Percentiles rank a stretch among this genome's conserved stretches.
These are phyloP conservation scores for Fusarium sp. DNA, from an alignment of 2,329 filamentous ascomycete species.

Conservation along the genomic window DNA sequence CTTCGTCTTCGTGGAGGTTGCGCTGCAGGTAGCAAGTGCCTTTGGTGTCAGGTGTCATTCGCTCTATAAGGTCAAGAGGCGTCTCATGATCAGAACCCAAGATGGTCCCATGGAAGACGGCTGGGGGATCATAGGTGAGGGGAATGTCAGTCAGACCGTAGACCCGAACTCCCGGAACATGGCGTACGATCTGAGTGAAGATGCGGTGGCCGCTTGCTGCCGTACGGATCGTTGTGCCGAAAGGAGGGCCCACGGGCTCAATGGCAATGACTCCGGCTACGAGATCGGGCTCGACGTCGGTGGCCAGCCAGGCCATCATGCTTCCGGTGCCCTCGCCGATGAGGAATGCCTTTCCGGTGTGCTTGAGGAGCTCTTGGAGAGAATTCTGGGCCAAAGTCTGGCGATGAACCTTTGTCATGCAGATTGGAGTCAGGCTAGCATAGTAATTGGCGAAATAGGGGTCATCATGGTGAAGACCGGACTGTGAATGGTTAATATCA, in stretches of 20 bases:
- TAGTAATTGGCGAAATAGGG: slow-evolving; percentile 62
- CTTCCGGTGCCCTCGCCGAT: slow-evolving; percentile 64
- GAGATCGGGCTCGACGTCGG: slow-evolving; percentile 60
- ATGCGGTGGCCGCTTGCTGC: slow-evolving; percentile 14
- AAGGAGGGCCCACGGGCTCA: slow-evolving; percentile 67
- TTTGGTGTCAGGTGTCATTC: slow-evolving; percentile 15
- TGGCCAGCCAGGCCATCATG: slow-evolving; percentile 59
- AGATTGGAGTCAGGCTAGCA: slow-evolving; percentile 54
- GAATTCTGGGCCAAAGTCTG: slow-evolving; percentile 50
- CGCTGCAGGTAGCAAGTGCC: slow-evolving; percentile 41
- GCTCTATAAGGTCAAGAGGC: slow-evolving; percentile 26
- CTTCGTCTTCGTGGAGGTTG: slow-evolving; percentile 9
- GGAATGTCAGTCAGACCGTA: slow-evolving; percentile 58
- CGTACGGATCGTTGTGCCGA: slow-evolving; percentile 43
- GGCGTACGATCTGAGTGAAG: slow-evolving; percentile 27
- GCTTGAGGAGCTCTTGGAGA: slow-evolving; percentile 56
- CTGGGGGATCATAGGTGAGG: slow-evolving; percentile 56
- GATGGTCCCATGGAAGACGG: slow-evolving; percentile 24
- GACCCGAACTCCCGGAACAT: slow-evolving; percentile 40
- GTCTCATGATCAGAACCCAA: slow-evolving; percentile 10
- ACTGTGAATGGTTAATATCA: slow-evolving; percentile 36
- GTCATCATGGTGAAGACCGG: slow-evolving; percentile 55
- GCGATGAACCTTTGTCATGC: slow-evolving; percentile 43
- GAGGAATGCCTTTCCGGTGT: slow-evolving; percentile 56
- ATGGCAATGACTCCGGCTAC: slow-evolving; percentile 63